These are phyloP conservation scores for Teratosphaeria nubilosa DNA, from an alignment of 2,329 filamentous ascomycete genomes.

Conservation along the genomic window DNA sequence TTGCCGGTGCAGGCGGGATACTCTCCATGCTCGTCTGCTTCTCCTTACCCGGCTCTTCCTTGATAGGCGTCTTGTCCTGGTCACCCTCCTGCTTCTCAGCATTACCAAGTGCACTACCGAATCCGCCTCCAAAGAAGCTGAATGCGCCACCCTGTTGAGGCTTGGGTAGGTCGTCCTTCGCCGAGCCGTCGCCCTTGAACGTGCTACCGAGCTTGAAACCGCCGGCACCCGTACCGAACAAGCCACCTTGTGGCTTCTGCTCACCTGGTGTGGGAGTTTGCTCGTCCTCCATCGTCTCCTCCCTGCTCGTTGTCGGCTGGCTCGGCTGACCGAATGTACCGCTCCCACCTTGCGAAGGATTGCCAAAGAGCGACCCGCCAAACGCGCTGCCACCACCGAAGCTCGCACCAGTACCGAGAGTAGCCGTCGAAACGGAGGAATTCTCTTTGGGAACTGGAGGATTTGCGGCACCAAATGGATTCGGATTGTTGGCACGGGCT, in stretches of 20 bases:
- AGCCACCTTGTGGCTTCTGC: constrained; percentile 8
- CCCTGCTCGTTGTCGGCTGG: constrained; percentile 8
- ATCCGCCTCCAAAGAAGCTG: constrained; percentile 23
- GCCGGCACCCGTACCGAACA: constrained; percentile 23
- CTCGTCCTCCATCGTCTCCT: constrained; percentile 17
- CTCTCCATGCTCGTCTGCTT: constrained; percentile 23
- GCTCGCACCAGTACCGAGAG: constrained; percentile 9
- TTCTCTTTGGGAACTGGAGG: constrained; percentile 4
- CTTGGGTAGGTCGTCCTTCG: constrained; percentile 48
- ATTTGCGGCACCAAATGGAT: constrained; percentile 7
- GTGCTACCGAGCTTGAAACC: constrained; percentile 59
- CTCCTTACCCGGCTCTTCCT: constrained; percentile 28
- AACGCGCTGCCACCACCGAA: constrained; percentile 14
- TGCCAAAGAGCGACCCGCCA: constrained; percentile 14
- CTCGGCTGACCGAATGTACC: constrained; percentile 12
- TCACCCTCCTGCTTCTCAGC: constrained; percentile 26
- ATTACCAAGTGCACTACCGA: constrained; percentile 21
- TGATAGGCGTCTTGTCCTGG: constrained; percentile 20
- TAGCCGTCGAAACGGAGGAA: constrained; percentile 17
- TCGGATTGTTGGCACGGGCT: constrained; percentile 5
- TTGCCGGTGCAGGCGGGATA: constrained; percentile 23
- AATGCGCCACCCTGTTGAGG: constrained; percentile 23
- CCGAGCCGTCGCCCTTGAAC: constrained; percentile 33
- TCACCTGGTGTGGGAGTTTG: constrained; percentile 3
- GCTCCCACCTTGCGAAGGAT: constrained; percentile 13